These are phyloP conservation scores for Pseudocercospora macadamiae DNA, from an alignment of 2,329 filamentous ascomycete species.

Conservation along the genomic window DNA sequence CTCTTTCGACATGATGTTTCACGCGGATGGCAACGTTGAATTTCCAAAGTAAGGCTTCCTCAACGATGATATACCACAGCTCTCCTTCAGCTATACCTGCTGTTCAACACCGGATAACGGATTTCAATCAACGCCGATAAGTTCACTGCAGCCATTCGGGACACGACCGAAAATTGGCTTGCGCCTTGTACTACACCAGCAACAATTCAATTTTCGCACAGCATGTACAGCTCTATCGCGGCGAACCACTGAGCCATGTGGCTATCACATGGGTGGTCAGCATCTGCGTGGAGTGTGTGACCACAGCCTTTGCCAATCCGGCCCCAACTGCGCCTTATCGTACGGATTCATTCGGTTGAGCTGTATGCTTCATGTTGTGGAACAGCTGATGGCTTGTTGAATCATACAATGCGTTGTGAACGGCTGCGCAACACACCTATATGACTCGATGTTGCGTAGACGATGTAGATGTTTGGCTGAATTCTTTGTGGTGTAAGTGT, in stretches of 20 bases:
- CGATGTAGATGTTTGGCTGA: too few species aligned
- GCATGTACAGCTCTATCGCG: neutral
- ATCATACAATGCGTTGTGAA: neutral
- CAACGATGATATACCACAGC: neutral
- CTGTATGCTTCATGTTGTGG: neutral
- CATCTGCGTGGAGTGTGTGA: neutral
- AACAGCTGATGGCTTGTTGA: neutral
- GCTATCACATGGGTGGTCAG: constrained; percentile 4
- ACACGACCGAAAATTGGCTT: constrained; percentile 7
- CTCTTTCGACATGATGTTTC: neutral
- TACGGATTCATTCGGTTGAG: neutral
- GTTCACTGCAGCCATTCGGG: constrained; percentile 4
- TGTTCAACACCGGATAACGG: neutral
- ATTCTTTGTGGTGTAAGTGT: too few species aligned
- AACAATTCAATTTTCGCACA: neutral
- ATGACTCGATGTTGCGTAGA: too few species aligned
- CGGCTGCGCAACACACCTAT: neutral
- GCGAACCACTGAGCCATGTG: neutral
- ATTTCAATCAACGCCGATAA: neutral
- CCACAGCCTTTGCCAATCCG: neutral
- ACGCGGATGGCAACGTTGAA: neutral
- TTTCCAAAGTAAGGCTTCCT: neutral
- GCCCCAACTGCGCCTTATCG: neutral
- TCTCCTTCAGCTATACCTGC: neutral
- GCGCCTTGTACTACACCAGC: neutral